Evolutionary conservation across 1,284 basidiomycete species (phyloP).

Genomic region (Cutaneotrichosporon spelunceum): DNA sequence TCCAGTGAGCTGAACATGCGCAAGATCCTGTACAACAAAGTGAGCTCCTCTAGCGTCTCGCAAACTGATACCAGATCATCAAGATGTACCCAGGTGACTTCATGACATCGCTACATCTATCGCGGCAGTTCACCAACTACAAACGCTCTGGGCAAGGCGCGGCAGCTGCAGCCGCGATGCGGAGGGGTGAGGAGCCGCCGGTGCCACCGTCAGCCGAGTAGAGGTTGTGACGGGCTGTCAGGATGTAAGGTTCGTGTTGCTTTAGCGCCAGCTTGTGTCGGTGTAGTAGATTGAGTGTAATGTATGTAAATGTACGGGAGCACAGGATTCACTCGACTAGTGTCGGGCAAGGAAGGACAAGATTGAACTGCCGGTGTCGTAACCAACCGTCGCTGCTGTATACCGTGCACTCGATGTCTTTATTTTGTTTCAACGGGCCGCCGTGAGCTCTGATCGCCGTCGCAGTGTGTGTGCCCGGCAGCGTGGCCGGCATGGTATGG

Average conservation of each 20-base stretch:
- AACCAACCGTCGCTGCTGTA: background rate
- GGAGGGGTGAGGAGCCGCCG: background rate
- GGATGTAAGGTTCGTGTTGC: background rate
- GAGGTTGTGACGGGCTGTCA: background rate
- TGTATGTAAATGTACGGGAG: background rate
- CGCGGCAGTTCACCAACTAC: slow-evolving; percentile 22
- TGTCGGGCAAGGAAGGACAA: background rate
- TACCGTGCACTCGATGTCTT: background rate
- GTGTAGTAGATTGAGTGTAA: background rate
- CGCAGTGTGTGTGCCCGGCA: background rate
- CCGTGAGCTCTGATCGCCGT: no score
- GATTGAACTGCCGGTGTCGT: background rate
- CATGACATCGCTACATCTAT: slow-evolving; percentile 27
- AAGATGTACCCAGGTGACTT: slow-evolving; percentile 46
- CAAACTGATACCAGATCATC: slow-evolving; percentile 28
- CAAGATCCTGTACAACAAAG: slow-evolving; percentile 34
- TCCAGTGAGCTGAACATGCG: slow-evolving; percentile 31
- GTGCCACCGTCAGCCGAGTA: background rate
- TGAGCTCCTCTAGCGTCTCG: slow-evolving; percentile 7
- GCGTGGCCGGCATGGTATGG: background rate
- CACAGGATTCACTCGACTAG: background rate
- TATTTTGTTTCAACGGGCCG: no score
- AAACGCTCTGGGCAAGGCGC: slow-evolving; percentile 13
- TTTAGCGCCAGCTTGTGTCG: background rate
- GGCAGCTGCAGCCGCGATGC: background rate